Base-by-base conservation (phyloP, 257 asterid genomes). In the Catharanthus roseus region DNA sequence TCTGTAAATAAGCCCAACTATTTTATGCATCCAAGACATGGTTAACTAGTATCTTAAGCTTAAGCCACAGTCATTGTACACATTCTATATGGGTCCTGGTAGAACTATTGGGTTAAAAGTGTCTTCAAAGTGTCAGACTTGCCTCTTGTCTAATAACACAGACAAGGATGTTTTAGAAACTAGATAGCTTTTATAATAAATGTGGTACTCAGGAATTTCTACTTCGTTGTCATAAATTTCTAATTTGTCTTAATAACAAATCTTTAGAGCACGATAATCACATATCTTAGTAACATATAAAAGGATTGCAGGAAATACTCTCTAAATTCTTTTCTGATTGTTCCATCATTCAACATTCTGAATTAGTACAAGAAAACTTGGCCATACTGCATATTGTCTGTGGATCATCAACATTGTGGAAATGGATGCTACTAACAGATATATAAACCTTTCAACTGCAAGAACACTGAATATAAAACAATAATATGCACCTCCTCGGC, bases 401-500 rank as follows among this genome's bases (percentile, higher is more conserved):
- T 28, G 24, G 29, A 51, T 39, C 34, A 73, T 31, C 11, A 36
- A 45, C 13, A 47, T 18, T 34, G 9, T 36, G 34, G 68, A 58
- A 15, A 61, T 2, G 18, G 33, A 44, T 24, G 24, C 47, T 63
- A 70, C 42, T 21, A 64, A 44, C 31, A 19, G 18, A 16, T 8
- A n/a, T n/a, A n/a, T n/a, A 62, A 74, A 42, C 70, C 34, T 44
- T 73, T 54, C 63, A 50, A 72, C 67, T n/a, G 57, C 41, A 68
- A 18, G 34, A 31, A 68, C 69, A 42, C 31, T 29, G 47, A 36
- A 15, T 29, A 54, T 19, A 60, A 68, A 29, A 29, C 10, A 67
- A 4, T 29, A 61, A 45, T 65, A 81, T 89, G 19, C 79, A 95
- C 99, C 84, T 95, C 97, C 83, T 95, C 97, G 29, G 95, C 99